These are phyloP conservation scores for Mallotus japonicus DNA, from an alignment of 441 rosid species.

Conservation along the genomic window DNA sequence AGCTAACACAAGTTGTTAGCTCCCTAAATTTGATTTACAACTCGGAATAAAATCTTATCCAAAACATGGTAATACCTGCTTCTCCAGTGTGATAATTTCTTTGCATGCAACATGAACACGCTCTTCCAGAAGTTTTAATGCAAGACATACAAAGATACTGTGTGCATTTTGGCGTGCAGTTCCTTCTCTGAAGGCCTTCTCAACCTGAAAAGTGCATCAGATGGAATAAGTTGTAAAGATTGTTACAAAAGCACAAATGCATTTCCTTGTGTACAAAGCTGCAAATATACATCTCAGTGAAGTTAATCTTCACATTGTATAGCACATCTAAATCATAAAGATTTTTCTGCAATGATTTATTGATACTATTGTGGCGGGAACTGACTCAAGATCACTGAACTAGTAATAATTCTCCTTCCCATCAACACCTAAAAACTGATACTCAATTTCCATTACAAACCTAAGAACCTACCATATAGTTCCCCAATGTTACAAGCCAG, in stretches of 20 bases:
- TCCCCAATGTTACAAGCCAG: not conserved
- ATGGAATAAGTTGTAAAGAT: not conserved
- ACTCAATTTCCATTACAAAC: not conserved
- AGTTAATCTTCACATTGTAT: conserved; percentile 1
- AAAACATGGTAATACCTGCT: conserved; percentile 58
- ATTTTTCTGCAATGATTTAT: not conserved
- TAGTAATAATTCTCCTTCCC: not conserved
- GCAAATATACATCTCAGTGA: not conserved
- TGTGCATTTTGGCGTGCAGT: conserved; percentile 98
- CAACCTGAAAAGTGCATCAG: conserved; percentile 60
- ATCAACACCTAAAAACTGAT: not conserved
- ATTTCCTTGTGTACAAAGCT: not conserved
- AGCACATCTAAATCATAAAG: not conserved
- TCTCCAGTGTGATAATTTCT: conserved; percentile 87
- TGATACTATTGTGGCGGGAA: not conserved
- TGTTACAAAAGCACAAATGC: not conserved
- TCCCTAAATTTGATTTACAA: conserved; percentile 10
- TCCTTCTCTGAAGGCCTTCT: conserved; percentile 97
- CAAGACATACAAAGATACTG: conserved; percentile 89
- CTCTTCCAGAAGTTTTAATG: conserved; percentile 80
- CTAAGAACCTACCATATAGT: not conserved
- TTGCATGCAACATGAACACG: conserved; percentile 96
- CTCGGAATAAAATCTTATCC: conserved; percentile 15
- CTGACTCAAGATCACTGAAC: not conserved
- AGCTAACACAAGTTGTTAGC: not conserved